Base-by-base conservation (phyloP, 805 yeast species). In the Maudiozyma pseudohumilis region DNA sequence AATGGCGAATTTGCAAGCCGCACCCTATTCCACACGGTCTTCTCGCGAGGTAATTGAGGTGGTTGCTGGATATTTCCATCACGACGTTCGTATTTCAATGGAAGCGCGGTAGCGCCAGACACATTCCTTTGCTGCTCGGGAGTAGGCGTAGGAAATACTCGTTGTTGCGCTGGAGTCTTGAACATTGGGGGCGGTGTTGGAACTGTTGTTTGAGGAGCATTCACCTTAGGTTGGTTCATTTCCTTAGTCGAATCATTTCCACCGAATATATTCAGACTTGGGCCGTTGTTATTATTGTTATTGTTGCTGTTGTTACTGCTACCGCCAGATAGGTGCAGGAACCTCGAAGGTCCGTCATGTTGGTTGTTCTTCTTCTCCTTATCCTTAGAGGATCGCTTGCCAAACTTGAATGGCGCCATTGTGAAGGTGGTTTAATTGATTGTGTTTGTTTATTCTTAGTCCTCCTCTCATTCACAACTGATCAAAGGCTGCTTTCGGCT, bases 1-100 rank as follows among this genome's bases (percentile, higher is more conserved):
- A 89, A 87, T 1, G 97, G 98, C 2, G 92, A 82, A 46, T 76
- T 72, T 40, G 64, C 65, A 12, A 83, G 61, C 50, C 76, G 77
- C 44, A 72, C 70, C 45, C 80, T 66, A 36, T 64, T 66, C 94
- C 92, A 83, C 1, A 88, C 87, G 0, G 77, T 32, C 18, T 21
- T 27, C 5, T 37, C 33, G 10, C 21, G 20, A 5, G 28, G 27
- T 16, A 16, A 12, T 20, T 27, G 29, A 15, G 29, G 39, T 1
- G 30, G 35, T 19, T 34, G 35, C 16, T 29, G 29, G 27, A 6
- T 17, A 7, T 13, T 15, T 15, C 19, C 29, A 6, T 36, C 40
- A 8, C 12, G 18, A 16, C 16, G 24, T 4, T 35, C 38, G 29
- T 24, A 52, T 27, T 18, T 52, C 43, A 30, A 49, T 34, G 18